A percentile compares a stretch with the other conserved stretches of the same genome.
phyloP scores from a whole-genome alignment of 768 basidiomycete genomes.

The Chalciporus pseudorubinellus region DNA sequence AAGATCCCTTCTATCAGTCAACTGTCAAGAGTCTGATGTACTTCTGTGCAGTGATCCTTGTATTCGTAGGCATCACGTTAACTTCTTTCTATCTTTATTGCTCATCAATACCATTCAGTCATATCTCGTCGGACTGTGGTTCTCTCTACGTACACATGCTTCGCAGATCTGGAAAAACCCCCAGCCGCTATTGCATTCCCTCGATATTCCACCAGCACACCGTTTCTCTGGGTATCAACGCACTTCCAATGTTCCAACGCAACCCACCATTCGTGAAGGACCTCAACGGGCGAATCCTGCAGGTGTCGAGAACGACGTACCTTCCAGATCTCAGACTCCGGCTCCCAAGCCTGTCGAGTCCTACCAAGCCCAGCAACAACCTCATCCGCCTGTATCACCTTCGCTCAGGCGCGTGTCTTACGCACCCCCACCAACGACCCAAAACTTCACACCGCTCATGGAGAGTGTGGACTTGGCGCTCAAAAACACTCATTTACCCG shows the following conservation, averaged over 20 bases:
- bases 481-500: constrained; percentile 56
- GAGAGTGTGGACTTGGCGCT: constrained; percentile 79
- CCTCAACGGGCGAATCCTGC: constrained; percentile 47
- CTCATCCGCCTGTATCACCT: constrained; percentile 41
- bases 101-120: constrained; percentile 52
- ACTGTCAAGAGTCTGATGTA: constrained; percentile 96
- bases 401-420: constrained; percentile 55
- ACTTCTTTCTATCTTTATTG: constrained; percentile 1
- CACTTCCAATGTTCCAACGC: constrained; percentile 20
- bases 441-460: constrained; percentile 58
- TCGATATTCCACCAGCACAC: constrained; percentile 52
- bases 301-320: constrained; percentile 28
- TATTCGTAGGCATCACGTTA: constrained; percentile 64
- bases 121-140: constrained; percentile 96
- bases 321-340: constrained; percentile 42
- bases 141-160: constrained; percentile 96
- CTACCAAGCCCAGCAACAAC: constrained; percentile 13
- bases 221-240: constrained; percentile 69
- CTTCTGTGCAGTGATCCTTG: constrained; percentile 84
- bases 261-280: constrained; percentile 18
- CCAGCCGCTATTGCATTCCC: constrained; percentile 69
- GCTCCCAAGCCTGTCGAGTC: constrained; percentile 30
- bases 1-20: constrained; percentile 95
- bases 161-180: constrained; percentile 99
- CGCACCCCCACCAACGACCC: constrained; percentile 37